phyloP scores from a whole-genome alignment of 352 stramenopile genomes.

The Globisporangium iwayamae region DNA sequence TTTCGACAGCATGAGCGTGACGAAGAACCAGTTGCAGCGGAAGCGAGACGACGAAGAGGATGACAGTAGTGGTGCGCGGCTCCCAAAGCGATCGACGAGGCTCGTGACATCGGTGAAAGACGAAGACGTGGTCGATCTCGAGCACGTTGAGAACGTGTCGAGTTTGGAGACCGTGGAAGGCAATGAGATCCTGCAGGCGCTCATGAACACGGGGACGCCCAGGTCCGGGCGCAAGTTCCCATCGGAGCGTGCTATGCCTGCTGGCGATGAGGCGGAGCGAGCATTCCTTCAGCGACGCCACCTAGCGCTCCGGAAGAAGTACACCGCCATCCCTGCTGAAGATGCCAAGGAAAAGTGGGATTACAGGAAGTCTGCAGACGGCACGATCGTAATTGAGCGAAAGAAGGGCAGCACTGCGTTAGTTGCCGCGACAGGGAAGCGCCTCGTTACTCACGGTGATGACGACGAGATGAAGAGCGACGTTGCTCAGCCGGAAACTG shows the following conservation, averaged over 20 bases:
- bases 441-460: neutral
- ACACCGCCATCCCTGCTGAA: constrained; percentile 23
- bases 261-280: constrained; percentile 50
- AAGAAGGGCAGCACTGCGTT: constrained; percentile 14
- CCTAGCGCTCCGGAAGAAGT: constrained; percentile 35
- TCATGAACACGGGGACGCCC: constrained; percentile 42
- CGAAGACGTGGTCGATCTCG: constrained; percentile 46
- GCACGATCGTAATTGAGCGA: constrained; percentile 16
- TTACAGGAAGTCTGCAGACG: constrained; percentile 7
- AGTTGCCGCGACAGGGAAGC: neutral
- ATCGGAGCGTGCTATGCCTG: constrained; percentile 37
- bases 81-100: constrained; percentile 10
- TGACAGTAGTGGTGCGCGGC: constrained; percentile 10
- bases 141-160: constrained; percentile 28
- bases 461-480: neutral
- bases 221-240: constrained; percentile 42
- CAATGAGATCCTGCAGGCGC: constrained; percentile 48
- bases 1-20: constrained; percentile 19
- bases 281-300: constrained; percentile 42
- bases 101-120: constrained; percentile 17
- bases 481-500: neutral
- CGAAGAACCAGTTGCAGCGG: constrained; percentile 13
- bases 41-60: constrained; percentile 12
- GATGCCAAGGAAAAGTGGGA: constrained; percentile 23
- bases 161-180: constrained; percentile 61